A percentile compares a stretch with the other conserved stretches of the same genome.
These are phyloP conservation scores for Malus sieversii DNA, from an alignment of 306 rosid genomes.

Conservation along the genomic window DNA sequence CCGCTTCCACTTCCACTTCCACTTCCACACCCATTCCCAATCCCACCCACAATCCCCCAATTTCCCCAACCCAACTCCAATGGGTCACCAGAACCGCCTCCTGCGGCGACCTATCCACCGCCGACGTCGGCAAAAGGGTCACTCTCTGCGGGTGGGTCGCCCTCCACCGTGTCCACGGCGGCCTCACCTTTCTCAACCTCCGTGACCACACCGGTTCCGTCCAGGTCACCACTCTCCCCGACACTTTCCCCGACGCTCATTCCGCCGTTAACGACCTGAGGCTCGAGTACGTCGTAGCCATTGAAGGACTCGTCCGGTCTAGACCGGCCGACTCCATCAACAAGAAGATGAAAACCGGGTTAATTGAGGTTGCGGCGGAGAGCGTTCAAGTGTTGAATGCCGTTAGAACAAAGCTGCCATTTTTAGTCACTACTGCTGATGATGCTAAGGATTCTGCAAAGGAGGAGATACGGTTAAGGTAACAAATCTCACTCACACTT, in stretches of 20 bases:
- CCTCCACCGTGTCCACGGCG: constrained; percentile 83
- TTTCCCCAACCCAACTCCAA: not conserved
- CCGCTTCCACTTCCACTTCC: constrained; percentile 2
- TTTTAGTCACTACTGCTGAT: constrained; percentile 69
- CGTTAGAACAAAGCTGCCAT: constrained; percentile 73
- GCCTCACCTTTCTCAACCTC: constrained; percentile 75
- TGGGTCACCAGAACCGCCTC: constrained; percentile 61
- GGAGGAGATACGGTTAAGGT: constrained; percentile 95
- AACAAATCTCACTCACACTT: not conserved
- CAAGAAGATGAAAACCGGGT: constrained; percentile 80
- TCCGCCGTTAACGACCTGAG: constrained; percentile 53
- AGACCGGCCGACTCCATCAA: constrained; percentile 75
- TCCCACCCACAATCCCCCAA: constrained; percentile 23
- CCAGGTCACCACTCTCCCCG: constrained; percentile 94
- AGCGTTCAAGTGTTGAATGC: constrained; percentile 68
- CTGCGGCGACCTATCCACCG: constrained; percentile 52
- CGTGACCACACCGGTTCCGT: constrained; percentile 76
- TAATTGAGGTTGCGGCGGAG: constrained; percentile 80
- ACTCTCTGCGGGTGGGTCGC: constrained; percentile 95
- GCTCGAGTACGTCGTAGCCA: constrained; percentile 80
- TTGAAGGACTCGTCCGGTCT: constrained; percentile 76
- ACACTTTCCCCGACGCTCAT: constrained; percentile 77
- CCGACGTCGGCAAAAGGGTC: constrained; percentile 61
- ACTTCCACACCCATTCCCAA: constrained; percentile 13
- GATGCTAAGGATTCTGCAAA: constrained; percentile 75